A percentile compares a stretch with the other conserved stretches of the same genome.
Conservation (phyloP, 768 basidiomycete species). For the Kwoniella pini region DNA sequence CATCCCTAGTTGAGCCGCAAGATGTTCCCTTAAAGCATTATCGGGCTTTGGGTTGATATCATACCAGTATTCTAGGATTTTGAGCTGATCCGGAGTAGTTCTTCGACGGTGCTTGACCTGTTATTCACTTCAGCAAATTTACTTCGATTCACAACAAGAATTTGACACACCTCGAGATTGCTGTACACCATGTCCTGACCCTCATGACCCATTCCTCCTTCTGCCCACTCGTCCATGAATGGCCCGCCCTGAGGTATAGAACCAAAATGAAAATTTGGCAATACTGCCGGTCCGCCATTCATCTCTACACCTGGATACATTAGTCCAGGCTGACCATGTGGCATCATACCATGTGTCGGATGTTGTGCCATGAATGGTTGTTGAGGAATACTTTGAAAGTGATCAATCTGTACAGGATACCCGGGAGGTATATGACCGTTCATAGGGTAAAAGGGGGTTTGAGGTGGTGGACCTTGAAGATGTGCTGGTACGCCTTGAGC, state of each 20-base stretch:
- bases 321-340: constrained; percentile 1
- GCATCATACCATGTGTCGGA: constrained; percentile 1
- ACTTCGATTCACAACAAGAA: background rate
- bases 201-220: constrained; percentile 7
- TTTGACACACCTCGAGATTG: constrained; percentile 21
- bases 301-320: constrained; percentile 4
- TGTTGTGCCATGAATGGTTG: constrained; percentile 12
- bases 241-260: constrained; percentile 4
- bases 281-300: constrained; percentile 1
- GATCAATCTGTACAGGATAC: constrained; percentile 1
- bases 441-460: background rate
- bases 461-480: constrained; percentile 7
- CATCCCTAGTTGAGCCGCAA: constrained; percentile 85
- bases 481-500: background rate
- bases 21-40: constrained; percentile 67
- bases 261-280: constrained; percentile 21
- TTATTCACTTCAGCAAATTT: background rate
- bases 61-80: constrained; percentile 84
- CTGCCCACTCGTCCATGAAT: constrained; percentile 19
- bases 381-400: background rate
- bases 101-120: constrained; percentile 93
- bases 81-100: constrained; percentile 83
- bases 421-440: constrained; percentile 8
- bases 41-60: constrained; percentile 89
- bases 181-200: constrained; percentile 24